Evolutionary conservation across 1,284 basidiomycete genomes (phyloP).

Genomic region (Sphagnurus paluster): DNA sequence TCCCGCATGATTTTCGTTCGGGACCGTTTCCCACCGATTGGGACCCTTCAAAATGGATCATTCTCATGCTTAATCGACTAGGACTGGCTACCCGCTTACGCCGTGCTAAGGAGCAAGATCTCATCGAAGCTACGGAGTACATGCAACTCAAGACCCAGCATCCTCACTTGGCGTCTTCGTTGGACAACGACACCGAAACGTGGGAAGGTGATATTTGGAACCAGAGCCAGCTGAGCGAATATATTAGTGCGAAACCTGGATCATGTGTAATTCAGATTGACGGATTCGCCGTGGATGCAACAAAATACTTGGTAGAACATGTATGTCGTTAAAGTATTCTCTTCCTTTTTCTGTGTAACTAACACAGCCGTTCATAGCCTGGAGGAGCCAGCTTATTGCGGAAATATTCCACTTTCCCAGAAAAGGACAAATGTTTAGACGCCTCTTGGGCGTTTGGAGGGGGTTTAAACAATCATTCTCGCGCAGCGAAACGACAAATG

Average conservation of each 20-base stretch:
- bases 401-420: conserved; percentile 41
- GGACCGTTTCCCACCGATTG: conserved; percentile 63
- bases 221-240: conserved; percentile 33
- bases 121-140: conserved; percentile 53
- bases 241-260: conserved; percentile 33
- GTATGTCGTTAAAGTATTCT: conserved; percentile 36
- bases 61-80: conserved; percentile 52
- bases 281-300: conserved; percentile 64
- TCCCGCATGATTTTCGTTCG: conserved; percentile 75
- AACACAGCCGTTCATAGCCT: conserved; percentile 38
- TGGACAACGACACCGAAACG: conserved; percentile 17
- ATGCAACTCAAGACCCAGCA: conserved; percentile 49
- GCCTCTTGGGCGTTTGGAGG: conserved; percentile 70
- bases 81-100: conserved; percentile 54
- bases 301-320: conserved; percentile 66
- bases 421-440: conserved; percentile 31
- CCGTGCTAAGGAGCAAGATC: conserved; percentile 58
- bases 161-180: conserved; percentile 20
- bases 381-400: conserved; percentile 52
- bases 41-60: conserved; percentile 85
- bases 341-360: not conserved
- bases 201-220: conserved; percentile 47
- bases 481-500: conserved; percentile 57
- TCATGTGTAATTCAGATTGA: conserved; percentile 59
- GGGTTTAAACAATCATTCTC: conserved; percentile 72